Base-by-base conservation (phyloP, 1,139 yeast species). In the Pneumocystis sp. region DNA sequence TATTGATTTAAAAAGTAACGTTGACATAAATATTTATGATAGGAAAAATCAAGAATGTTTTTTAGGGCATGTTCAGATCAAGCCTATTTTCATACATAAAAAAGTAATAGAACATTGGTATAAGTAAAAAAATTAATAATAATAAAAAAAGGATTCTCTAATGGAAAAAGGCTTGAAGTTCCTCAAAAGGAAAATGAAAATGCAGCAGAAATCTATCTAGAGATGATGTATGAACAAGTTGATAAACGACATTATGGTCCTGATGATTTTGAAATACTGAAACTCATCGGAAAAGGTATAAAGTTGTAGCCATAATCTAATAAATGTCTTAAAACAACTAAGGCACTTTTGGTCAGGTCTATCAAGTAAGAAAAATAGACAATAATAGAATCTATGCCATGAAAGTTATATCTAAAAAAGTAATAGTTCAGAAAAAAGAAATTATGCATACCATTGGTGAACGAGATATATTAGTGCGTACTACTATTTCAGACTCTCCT, bases 371-470 rank as follows among this genome's bases (percentile, higher is more conserved):
- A 70, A 93, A 91, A 80, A 82, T 81, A 72, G 97, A 91, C 73
- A 89, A 95, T 3, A 83, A 84, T 66, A 82, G 97, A 71, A 86
- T 93, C 67, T 93, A 93, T 74, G 98, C 98, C 62, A 93, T 93
- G 98, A 93, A 93, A 76, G 95, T 93, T 37, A 82, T 93, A 65
- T 87, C 95, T 44, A 93, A 93, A 75, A 90, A 90, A 74, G 95
- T 90, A 61, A 93, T 93, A 76, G 96, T 93, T 65, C 90, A 89
- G 76, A 93, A 91, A 81, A 91, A 91, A 76, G 98, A 93, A 76
- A 87, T 93, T 71, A 97, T 97, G 1, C 98, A 93, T 75, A 93
- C 98, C 1, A 89, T 93, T 72, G 97, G 97, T 50, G 98, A 93
- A 78, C 81, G 98, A 71, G 89, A 93, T 74, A 93, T 93, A 70